These are phyloP conservation scores for Gossypioides kirkii DNA, from an alignment of 345 rosid species.

Conservation along the genomic window DNA sequence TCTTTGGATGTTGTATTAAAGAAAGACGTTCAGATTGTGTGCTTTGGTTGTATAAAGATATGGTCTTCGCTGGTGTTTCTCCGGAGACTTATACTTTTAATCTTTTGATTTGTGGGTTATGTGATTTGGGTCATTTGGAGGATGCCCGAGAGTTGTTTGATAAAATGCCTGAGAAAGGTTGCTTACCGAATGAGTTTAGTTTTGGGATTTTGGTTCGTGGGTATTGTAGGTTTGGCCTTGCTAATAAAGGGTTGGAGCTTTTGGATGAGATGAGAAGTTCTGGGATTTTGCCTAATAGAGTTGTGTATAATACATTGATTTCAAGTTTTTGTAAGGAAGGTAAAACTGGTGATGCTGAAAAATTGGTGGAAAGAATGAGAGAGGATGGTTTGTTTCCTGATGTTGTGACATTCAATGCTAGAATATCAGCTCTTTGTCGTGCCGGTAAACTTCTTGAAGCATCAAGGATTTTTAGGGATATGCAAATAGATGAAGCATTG, in stretches of 20 bases:
- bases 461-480: slow-evolving; percentile 85
- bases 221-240: slow-evolving; percentile 62
- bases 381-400: slow-evolving; percentile 67
- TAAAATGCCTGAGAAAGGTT: slow-evolving; percentile 77
- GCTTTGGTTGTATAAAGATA: slow-evolving; percentile 72
- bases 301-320: slow-evolving; percentile 76
- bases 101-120: slow-evolving; percentile 56
- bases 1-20: slow-evolving; percentile 47
- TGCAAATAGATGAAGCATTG: slow-evolving; percentile 65
- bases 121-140: slow-evolving; percentile 60
- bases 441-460: slow-evolving; percentile 76
- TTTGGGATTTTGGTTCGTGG: slow-evolving; percentile 82
- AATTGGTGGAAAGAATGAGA: slow-evolving; percentile 74
- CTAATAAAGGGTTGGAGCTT: slow-evolving; percentile 53
- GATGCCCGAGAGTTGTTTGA: slow-evolving; percentile 76
- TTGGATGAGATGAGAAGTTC: slow-evolving; percentile 45
- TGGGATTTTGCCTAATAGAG: slow-evolving; percentile 54
- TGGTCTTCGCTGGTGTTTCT: slow-evolving; percentile 50
- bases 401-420: slow-evolving; percentile 77
- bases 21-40: slow-evolving; percentile 44
- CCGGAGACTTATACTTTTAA: slow-evolving; percentile 81
- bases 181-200: slow-evolving; percentile 76
- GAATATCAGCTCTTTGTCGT: slow-evolving; percentile 79
- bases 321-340: slow-evolving; percentile 80
- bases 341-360: slow-evolving; percentile 71